Evolutionary conservation across 495 filamentous ascomycete species (phyloP).

Genomic region (Aspergillus cavernicola): DNA sequence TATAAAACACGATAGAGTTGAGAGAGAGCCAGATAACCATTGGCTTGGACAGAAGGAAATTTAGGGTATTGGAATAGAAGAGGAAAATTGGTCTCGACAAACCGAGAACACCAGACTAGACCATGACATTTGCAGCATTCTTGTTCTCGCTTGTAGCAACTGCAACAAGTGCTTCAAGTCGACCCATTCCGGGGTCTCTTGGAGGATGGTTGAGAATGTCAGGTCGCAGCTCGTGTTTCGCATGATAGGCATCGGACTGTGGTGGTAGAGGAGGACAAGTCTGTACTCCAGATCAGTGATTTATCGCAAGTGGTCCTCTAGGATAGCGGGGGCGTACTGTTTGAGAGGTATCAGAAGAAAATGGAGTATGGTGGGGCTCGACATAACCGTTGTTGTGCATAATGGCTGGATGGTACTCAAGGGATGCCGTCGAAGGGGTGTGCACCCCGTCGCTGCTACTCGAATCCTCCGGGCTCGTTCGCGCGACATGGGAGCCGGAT

Average conservation of each 20-base stretch:
- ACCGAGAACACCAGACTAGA: conserved; percentile 17
- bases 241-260: conserved; percentile 34
- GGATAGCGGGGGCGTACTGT: conserved; percentile 38
- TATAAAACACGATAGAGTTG: background rate
- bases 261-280: conserved; percentile 37
- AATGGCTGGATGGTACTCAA: conserved; percentile 63
- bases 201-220: conserved; percentile 28
- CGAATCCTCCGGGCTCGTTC: conserved; percentile 68
- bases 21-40: conserved; percentile 6
- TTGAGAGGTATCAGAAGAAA: conserved; percentile 40
- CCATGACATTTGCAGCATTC: conserved; percentile 44
- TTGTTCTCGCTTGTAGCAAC: conserved; percentile 83
- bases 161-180: conserved; percentile 81
- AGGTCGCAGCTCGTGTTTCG: conserved; percentile 31
- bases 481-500: conserved; percentile 36
- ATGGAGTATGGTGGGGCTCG: conserved; percentile 47
- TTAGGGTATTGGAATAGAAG: background rate
- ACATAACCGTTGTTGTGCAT: conserved; percentile 60
- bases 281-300: conserved; percentile 41
- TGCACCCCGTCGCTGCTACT: conserved; percentile 68
- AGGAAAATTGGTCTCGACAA: background rate
- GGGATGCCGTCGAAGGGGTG: conserved; percentile 58
- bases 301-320: conserved; percentile 26
- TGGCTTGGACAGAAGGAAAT: background rate
- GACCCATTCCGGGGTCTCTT: conserved; percentile 54